A percentile compares a stretch with the other conserved stretches of the same genome.
phyloP scores from a whole-genome alignment of 2,329 filamentous ascomycete species.

The Aspergillus melleus region DNA sequence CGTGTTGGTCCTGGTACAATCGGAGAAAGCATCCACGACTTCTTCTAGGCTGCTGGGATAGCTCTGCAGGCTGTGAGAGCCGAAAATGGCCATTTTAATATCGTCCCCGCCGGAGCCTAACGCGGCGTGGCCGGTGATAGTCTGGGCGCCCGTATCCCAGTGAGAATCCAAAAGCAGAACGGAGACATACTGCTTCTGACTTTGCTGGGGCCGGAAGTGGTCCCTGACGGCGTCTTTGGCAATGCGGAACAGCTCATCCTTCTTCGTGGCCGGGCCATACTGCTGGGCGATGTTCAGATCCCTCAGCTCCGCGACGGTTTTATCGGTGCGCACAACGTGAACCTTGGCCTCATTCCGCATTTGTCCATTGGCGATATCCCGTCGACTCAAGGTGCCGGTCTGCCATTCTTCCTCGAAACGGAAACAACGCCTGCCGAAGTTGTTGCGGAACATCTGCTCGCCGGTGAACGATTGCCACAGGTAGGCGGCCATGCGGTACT shows the following conservation, averaged over 20 bases:
- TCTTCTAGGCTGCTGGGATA: slow-evolving; percentile 90
- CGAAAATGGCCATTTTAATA: slow-evolving; percentile 82
- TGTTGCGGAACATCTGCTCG: slow-evolving; percentile 92
- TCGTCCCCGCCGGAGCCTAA: slow-evolving; percentile 73
- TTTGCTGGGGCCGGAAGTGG: slow-evolving; percentile 71
- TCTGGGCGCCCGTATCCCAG: slow-evolving; percentile 73
- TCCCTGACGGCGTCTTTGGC: slow-evolving; percentile 74
- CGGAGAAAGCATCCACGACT: slow-evolving; percentile 81
- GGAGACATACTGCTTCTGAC: slow-evolving; percentile 86
- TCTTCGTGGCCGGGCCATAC: slow-evolving; percentile 66
- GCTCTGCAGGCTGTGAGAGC: slow-evolving; percentile 86
- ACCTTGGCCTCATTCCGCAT: slow-evolving; percentile 91
- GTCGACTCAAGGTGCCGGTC: slow-evolving; percentile 72
- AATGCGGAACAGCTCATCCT: slow-evolving; percentile 73
- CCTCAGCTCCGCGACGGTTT: slow-evolving; percentile 80
- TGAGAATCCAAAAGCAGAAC: slow-evolving; percentile 83
- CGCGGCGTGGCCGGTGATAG: slow-evolving; percentile 77
- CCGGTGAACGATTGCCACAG: slow-evolving; percentile 97
- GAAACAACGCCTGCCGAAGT: slow-evolving; percentile 81
- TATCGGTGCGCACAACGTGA: slow-evolving; percentile 78
- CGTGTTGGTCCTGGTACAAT: slow-evolving; percentile 86
- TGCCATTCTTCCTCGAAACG: slow-evolving; percentile 96
- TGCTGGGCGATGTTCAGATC: slow-evolving; percentile 78
- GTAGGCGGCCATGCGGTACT: slow-evolving; percentile 93
- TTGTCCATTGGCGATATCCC: slow-evolving; percentile 67